These are phyloP conservation scores for Apodospora peruviana DNA, from an alignment of 495 filamentous ascomycete genomes.

Conservation along the genomic window DNA sequence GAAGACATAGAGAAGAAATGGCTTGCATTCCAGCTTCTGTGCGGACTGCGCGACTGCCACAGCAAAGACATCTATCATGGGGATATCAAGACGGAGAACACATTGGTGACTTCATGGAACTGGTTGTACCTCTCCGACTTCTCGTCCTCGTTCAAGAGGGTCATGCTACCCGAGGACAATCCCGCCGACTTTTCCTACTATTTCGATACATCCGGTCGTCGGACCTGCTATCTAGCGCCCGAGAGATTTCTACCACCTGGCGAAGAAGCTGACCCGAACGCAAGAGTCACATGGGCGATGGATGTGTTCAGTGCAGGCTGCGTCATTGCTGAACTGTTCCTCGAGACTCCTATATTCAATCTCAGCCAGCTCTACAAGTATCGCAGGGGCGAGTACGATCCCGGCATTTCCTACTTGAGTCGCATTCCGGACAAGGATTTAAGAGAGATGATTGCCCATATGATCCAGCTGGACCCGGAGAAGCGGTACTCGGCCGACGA, in stretches of 20 bases:
- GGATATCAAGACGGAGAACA: conserved; percentile 97
- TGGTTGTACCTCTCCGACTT: conserved; percentile 98
- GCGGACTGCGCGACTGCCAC: conserved; percentile 89
- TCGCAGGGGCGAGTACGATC: conserved; percentile 86
- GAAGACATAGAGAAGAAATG: conserved; percentile 99
- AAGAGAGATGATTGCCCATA: conserved; percentile 80
- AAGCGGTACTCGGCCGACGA: conserved; percentile 90
- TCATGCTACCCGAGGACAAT: conserved; percentile 92
- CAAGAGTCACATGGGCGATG: conserved; percentile 79
- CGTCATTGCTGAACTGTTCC: conserved; percentile 93
- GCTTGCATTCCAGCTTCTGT: conserved; percentile 94
- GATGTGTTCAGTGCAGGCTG: conserved; percentile 97
- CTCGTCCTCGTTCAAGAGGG: conserved; percentile 90
- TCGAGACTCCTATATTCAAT: conserved; percentile 91
- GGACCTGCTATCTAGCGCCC: conserved; percentile 95
- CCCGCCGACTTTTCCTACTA: conserved; percentile 96
- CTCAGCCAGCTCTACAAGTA: conserved; percentile 94
- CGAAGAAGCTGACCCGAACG: conserved; percentile 54
- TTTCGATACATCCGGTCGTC: conserved; percentile 85
- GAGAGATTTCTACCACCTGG: conserved; percentile 78
- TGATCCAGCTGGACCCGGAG: conserved; percentile 91
- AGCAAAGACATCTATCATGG: conserved; percentile 88
- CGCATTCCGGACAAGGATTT: conserved; percentile 86
- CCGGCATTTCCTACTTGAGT: conserved; percentile 67
- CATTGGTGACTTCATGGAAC: conserved; percentile 97